These are phyloP conservation scores for Cystofilobasidium bisporidii DNA, from an alignment of 768 basidiomycete species.

Conservation along the genomic window DNA sequence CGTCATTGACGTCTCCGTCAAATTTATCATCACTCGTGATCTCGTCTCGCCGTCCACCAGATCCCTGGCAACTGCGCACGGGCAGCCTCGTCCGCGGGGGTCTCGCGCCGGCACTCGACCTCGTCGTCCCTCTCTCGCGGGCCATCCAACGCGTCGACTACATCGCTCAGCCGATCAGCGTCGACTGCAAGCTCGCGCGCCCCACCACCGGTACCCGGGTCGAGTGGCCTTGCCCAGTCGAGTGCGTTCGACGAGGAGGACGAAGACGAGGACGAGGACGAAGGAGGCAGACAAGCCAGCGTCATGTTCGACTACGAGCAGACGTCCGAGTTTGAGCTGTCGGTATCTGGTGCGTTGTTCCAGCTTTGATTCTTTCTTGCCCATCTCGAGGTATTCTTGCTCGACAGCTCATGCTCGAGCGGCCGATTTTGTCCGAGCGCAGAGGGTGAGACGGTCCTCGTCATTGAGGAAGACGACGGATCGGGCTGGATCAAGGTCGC, in stretches of 20 bases:
- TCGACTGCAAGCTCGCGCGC: conserved; percentile 8
- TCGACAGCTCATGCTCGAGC: too few relatives aligned
- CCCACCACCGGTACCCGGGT: neutral
- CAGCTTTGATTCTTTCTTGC: neutral
- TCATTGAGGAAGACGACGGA: conserved; percentile 27
- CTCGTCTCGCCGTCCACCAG: neutral
- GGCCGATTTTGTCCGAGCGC: neutral
- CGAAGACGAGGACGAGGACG: conserved; percentile 4
- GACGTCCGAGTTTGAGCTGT: conserved; percentile 19
- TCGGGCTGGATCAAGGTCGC: conserved; percentile 28
- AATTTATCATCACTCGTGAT: neutral
- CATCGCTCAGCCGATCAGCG: conserved; percentile 7
- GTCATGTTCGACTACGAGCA: conserved; percentile 19
- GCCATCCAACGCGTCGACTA: conserved; percentile 9
- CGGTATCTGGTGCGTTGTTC: conserved; percentile 19
- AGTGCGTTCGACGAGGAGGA: neutral
- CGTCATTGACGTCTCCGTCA: too few relatives aligned
- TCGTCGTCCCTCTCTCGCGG: conserved; percentile 9
- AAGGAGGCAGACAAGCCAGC: neutral
- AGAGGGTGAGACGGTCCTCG: conserved; percentile 20
- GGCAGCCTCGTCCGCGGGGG: neutral
- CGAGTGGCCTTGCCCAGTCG: neutral
- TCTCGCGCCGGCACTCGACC: conserved; percentile 15
- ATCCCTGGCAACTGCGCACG: conserved; percentile 23
- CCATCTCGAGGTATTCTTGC: too few relatives aligned